These are phyloP conservation scores for Euphorbia pulcherrima DNA, from an alignment of 345 rosid genomes.

Conservation along the genomic window DNA sequence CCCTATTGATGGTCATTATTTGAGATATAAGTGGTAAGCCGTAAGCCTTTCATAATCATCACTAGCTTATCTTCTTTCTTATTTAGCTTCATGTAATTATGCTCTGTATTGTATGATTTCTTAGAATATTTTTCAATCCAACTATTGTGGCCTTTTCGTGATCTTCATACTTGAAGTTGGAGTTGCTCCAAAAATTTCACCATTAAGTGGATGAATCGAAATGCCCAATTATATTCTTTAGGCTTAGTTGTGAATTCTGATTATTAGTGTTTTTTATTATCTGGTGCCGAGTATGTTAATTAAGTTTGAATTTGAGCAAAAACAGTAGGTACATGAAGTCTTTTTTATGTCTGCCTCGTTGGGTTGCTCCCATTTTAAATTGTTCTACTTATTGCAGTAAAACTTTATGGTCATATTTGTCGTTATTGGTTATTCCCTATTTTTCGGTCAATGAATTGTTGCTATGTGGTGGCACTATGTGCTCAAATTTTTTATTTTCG, in stretches of 20 bases:
- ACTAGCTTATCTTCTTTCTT: too few species aligned
- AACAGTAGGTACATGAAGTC: neutral
- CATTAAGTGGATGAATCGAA: too few species aligned
- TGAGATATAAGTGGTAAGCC: constrained; percentile 87
- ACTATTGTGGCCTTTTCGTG: too few species aligned
- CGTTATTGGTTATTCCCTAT: neutral
- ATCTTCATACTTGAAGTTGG: too few species aligned
- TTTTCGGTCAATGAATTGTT: too few species aligned
- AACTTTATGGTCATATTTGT: neutral
- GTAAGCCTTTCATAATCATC: constrained; percentile 35
- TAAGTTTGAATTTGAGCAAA: too few species aligned
- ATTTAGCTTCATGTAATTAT: too few species aligned
- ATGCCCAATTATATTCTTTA: too few species aligned
- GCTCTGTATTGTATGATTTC: too few species aligned
- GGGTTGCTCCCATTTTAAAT: neutral
- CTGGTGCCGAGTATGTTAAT: neutral
- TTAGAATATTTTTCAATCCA: too few species aligned
- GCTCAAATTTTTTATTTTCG: neutral
- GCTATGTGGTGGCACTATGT: neutral
- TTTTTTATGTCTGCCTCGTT: neutral
- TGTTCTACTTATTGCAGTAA: neutral
- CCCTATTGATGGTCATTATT: constrained; percentile 76
- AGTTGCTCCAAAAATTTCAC: too few species aligned
- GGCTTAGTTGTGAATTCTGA: too few species aligned
- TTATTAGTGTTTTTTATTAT: neutral